phyloP scores from a whole-genome alignment of 371 early-diverging fungal genomes.

The Mucor velutinosus region DNA sequence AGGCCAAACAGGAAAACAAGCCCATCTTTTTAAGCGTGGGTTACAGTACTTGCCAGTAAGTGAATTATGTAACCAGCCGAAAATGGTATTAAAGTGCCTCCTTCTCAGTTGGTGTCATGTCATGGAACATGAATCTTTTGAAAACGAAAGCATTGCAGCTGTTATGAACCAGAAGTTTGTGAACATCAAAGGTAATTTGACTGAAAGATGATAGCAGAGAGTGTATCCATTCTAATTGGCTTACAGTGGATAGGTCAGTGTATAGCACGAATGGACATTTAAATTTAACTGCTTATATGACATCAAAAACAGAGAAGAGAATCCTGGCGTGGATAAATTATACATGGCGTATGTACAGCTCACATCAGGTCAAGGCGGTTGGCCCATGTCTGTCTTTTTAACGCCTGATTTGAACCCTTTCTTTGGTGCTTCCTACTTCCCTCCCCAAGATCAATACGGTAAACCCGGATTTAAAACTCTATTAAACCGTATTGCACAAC shows the following conservation, averaged over 20 bases:
- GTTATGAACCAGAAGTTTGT: constrained; percentile 66
- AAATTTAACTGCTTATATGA: not conserved
- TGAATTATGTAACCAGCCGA: constrained; percentile 1
- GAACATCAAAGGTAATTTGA: constrained; percentile 54
- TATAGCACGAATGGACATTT: not conserved
- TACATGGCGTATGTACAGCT: constrained; percentile 63
- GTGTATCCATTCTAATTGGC: not conserved
- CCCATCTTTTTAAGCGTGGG: constrained; percentile 71
- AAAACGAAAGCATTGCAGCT: constrained; percentile 55
- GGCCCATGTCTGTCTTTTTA: constrained; percentile 65
- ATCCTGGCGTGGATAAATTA: constrained; percentile 68
- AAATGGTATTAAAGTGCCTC: not conserved
- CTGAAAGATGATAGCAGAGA: not conserved
- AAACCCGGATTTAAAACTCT: constrained; percentile 58
- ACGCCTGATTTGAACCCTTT: constrained; percentile 70
- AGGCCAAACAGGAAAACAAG: constrained; percentile 56
- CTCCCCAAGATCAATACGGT: constrained; percentile 57
- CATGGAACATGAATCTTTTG: constrained; percentile 72
- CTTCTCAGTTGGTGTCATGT: constrained; percentile 68
- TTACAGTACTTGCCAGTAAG: constrained; percentile 70
- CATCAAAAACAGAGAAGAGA: constrained; percentile 52
- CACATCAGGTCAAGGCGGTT: constrained; percentile 65
- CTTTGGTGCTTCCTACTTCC: constrained; percentile 71
- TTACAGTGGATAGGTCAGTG: constrained; percentile 38
- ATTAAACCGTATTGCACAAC: constrained; percentile 42